Conservation (phyloP, 306 rosid species). For the Cicer arietinum region DNA sequence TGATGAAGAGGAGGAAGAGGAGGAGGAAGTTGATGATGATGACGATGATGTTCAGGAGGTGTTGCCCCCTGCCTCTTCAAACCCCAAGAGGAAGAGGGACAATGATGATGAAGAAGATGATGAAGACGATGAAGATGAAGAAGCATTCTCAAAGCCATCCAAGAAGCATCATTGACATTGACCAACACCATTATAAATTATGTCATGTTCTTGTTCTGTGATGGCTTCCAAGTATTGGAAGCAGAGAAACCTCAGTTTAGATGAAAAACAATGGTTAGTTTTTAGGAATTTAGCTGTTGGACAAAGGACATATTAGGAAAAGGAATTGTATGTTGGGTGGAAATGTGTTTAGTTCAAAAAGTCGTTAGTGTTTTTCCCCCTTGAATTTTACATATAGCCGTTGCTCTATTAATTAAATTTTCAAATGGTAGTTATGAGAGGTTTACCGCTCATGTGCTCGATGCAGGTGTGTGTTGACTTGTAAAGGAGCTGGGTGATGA, state of each 20-base stretch:
- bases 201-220: slow-evolving; percentile 49
- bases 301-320: slow-evolving; percentile 56
- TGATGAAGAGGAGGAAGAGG: slow-evolving; percentile 45
- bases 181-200: slow-evolving; percentile 36
- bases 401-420: slow-evolving; percentile 50
- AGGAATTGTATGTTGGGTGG: slow-evolving; percentile 60
- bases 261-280: slow-evolving; percentile 51
- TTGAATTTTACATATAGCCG: slow-evolving; percentile 65
- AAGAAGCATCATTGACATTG: slow-evolving; percentile 67
- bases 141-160: slow-evolving; percentile 60
- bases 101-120: slow-evolving; percentile 46
- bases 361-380: slow-evolving; percentile 60
- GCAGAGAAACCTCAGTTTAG: slow-evolving; percentile 62
- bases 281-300: slow-evolving; percentile 66
- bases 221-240: slow-evolving; percentile 57
- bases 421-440: slow-evolving; percentile 79
- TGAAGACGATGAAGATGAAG: slow-evolving; percentile 53
- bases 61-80: slow-evolving; percentile 62
- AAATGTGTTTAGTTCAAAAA: slow-evolving; percentile 67
- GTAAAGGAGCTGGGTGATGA: slow-evolving; percentile 39
- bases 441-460: slow-evolving; percentile 53
- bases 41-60: slow-evolving; percentile 69
- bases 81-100: slow-evolving; percentile 82
- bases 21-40: slow-evolving; percentile 70
- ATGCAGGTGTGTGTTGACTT: slow-evolving; percentile 44